Conservation (phyloP, 306 rosid species). For the Pyrus pyrifolia region DNA sequence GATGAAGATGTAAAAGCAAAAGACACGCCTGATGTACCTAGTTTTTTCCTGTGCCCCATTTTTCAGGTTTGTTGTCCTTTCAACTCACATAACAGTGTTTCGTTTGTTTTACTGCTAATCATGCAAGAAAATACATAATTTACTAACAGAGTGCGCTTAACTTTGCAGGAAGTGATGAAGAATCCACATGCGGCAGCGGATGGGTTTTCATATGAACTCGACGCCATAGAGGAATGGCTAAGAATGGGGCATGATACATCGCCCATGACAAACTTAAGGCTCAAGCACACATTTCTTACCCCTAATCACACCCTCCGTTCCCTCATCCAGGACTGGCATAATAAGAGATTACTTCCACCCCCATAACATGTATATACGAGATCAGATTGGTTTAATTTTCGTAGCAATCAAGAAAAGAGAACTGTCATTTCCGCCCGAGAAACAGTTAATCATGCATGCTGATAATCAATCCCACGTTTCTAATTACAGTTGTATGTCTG, state of each 20-base stretch:
- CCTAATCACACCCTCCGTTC: slow-evolving; percentile 69
- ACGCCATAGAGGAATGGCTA: slow-evolving; percentile 76
- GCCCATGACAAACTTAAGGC: slow-evolving; percentile 69
- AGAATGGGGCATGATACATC: slow-evolving; percentile 61
- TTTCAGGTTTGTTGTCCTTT: slow-evolving; percentile 45
- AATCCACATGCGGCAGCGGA: slow-evolving; percentile 83
- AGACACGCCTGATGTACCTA: slow-evolving; percentile 44
- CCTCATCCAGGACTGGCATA: slow-evolving; percentile 63
- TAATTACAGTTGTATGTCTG: too few relatives aligned
- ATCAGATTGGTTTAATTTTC: background rate
- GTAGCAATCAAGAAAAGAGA: background rate
- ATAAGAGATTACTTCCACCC: slow-evolving; percentile 10
- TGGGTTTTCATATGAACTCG: slow-evolving; percentile 78
- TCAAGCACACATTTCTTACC: slow-evolving; percentile 50
- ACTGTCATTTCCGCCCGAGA: too few relatives aligned
- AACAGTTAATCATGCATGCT: too few relatives aligned
- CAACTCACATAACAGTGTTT: background rate
- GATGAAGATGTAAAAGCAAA: slow-evolving; percentile 21
- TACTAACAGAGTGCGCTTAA: background rate
- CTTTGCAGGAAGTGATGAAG: slow-evolving; percentile 78
- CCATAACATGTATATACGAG: background rate
- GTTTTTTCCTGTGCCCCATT: slow-evolving; percentile 68
- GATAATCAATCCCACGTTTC: too few relatives aligned
- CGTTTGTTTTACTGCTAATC: too few relatives aligned
- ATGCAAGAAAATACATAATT: background rate